These are phyloP conservation scores for Eucalyptus sp. DNA, from an alignment of 345 rosid genomes.

Conservation along the genomic window DNA sequence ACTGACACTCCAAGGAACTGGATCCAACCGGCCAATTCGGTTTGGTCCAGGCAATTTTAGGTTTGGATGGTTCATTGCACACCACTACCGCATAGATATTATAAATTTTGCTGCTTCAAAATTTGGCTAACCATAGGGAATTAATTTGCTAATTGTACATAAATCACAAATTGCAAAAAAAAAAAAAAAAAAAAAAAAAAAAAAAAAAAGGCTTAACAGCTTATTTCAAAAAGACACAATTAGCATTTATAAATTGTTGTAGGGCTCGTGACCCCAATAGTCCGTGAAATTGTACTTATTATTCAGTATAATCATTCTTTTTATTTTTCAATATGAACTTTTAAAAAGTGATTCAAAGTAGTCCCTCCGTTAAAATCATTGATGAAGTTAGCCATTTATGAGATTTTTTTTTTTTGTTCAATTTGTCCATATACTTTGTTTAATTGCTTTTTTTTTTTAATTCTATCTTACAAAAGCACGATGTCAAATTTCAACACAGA, in stretches of 20 bases:
- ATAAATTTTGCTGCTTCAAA: not conserved
- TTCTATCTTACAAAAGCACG: not conserved
- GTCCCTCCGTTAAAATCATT: no score
- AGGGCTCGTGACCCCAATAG: not conserved
- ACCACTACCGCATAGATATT: not conserved
- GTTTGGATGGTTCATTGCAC: no score
- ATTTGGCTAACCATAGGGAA: not conserved
- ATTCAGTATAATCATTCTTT: not conserved
- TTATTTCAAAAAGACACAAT: not conserved
- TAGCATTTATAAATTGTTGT: no score
- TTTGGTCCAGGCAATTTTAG: fast-evolving
- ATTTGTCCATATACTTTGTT: not conserved
- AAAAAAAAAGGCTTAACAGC: not conserved
- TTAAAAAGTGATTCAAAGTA: no score
- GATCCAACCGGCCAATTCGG: no score
- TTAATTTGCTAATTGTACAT: not conserved
- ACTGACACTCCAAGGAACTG: no score
- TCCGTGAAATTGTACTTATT: not conserved
- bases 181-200: fast-evolving
- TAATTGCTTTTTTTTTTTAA: no score
- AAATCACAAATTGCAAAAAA: not conserved
- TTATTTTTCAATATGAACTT: no score
- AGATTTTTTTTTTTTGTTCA: not conserved
- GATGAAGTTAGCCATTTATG: not conserved
- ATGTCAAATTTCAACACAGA: no score